These are phyloP conservation scores for Mayamaea pseudoterrestris DNA, from an alignment of 108 stramenopile species.

Conservation along the genomic window DNA sequence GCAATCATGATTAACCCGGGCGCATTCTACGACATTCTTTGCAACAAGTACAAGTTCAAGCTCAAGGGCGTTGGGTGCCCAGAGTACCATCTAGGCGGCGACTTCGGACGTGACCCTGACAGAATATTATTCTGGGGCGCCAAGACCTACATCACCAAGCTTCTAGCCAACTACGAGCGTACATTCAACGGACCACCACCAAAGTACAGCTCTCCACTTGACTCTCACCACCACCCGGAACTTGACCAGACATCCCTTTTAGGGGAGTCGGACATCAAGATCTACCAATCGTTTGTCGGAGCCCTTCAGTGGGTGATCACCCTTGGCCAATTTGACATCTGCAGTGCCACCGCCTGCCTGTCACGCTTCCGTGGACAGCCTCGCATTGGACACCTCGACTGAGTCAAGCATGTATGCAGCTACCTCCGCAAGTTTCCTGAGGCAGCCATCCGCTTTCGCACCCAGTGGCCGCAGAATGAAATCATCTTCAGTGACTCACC, in stretches of 20 bases:
- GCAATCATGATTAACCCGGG: constrained; percentile 5
- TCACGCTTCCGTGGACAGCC: constrained; percentile 5
- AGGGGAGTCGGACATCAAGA: constrained; percentile 2
- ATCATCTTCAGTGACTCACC: neutral
- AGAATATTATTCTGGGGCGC: no score
- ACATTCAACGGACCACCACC: no score
- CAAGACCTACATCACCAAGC: no score
- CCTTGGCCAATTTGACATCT: constrained; percentile 22
- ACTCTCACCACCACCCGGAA: constrained; percentile 16
- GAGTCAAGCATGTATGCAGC: constrained; percentile 13
- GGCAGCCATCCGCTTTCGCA: neutral
- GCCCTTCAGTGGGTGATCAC: constrained; percentile 16
- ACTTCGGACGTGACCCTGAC: no score
- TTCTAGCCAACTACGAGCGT: no score
- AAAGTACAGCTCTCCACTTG: constrained; percentile 8
- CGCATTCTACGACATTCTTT: constrained; percentile 1
- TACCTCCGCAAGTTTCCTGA: constrained; percentile 13
- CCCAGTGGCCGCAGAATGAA: neutral
- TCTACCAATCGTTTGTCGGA: constrained; percentile 17
- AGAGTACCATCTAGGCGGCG: no score
- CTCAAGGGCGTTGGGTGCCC: constrained; percentile 11
- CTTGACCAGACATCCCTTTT: constrained; percentile 5
- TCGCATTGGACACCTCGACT: constrained; percentile 10
- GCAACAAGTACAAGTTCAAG: constrained; percentile 10
- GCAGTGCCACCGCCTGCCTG: constrained; percentile 7